phyloP scores from a whole-genome alignment of 345 rosid genomes.

The Pugionium cornutum region DNA sequence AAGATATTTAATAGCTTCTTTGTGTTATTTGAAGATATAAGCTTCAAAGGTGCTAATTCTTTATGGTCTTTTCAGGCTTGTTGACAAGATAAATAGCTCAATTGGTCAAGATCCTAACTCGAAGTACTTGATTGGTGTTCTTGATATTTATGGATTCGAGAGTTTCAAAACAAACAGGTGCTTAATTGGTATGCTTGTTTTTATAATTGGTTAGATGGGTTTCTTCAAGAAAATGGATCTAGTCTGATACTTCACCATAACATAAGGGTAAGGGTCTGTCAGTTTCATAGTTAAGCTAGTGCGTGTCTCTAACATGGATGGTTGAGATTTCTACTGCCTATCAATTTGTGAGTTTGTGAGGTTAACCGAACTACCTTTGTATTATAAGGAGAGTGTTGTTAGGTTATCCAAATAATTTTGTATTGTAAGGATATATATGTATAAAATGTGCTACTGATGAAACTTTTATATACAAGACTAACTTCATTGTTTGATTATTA shows the following conservation, averaged over 20 bases:
- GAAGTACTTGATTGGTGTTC: constrained; percentile 85
- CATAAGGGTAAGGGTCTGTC: constrained; percentile 15
- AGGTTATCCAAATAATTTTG: too few relatives aligned
- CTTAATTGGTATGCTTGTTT: constrained; percentile 68
- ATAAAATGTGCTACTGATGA: background rate
- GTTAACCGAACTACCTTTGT: background rate
- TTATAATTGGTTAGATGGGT: constrained; percentile 41
- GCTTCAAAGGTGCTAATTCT: constrained; percentile 3
- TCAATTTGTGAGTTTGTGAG: constrained; percentile 17
- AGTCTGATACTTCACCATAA: constrained; percentile 4
- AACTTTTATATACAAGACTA: constrained; percentile 1
- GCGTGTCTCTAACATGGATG: constrained; percentile 14
- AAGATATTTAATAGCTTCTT: too few relatives aligned
- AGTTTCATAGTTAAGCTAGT: constrained; percentile 26
- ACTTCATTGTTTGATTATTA: constrained; percentile 28
- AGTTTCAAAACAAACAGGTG: constrained; percentile 99
- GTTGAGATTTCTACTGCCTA: constrained; percentile 13
- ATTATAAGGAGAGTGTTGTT: too few relatives aligned
- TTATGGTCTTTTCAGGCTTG: constrained; percentile 66
- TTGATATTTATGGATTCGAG: constrained; percentile 99
- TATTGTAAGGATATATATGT: too few relatives aligned
- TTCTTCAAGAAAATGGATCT: constrained; percentile 22
- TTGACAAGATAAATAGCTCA: constrained; percentile 81
- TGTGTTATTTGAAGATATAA: background rate
- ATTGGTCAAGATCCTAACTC: constrained; percentile 95